A percentile compares a stretch with the other conserved stretches of the same genome.
Evolutionary conservation across 1,284 basidiomycete genomes (phyloP).

Genomic region (Irpex sp.): DNA sequence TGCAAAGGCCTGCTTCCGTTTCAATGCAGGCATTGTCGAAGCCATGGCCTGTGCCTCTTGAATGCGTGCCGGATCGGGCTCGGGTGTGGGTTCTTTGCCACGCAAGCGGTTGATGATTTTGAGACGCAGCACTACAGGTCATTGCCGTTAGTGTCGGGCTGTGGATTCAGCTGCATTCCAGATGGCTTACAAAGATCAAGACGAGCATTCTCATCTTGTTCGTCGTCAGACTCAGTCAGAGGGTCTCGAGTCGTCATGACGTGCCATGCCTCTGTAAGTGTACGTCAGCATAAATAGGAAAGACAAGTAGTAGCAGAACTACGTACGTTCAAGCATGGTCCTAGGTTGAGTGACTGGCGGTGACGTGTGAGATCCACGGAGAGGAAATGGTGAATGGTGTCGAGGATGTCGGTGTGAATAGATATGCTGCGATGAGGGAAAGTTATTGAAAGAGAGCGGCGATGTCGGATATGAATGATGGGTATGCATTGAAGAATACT

Average conservation of each 20-base stretch:
- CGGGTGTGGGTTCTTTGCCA: constrained; percentile 45
- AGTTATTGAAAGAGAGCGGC: not conserved
- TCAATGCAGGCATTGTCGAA: not conserved
- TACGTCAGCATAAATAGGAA: constrained; percentile 1
- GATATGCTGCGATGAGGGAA: not conserved
- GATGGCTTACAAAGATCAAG: constrained; percentile 30
- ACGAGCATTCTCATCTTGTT: constrained; percentile 55
- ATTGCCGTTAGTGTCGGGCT: not conserved
- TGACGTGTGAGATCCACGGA: constrained; percentile 10
- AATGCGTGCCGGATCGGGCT: constrained; percentile 20
- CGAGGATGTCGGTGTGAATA: not conserved
- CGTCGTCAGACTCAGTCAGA: constrained; percentile 54
- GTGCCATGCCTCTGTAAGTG: constrained; percentile 52
- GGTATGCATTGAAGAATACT: not conserved
- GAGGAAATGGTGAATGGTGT: constrained; percentile 10
- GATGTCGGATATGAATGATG: not conserved
- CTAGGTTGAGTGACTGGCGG: constrained; percentile 17
- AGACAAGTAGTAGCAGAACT: constrained; percentile 4
- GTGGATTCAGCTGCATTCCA: not conserved
- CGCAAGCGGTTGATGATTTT: constrained; percentile 54
- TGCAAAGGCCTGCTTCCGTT: not conserved
- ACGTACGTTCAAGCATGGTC: constrained; percentile 52
- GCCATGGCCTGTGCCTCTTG: not conserved
- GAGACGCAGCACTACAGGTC: constrained; percentile 47
- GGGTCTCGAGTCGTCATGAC: constrained; percentile 48